Evolutionary conservation across 1,284 basidiomycete species (phyloP), one percentile per base, ranked within the genome.

Genomic region (Lignosus rhinocerotis): DNA sequence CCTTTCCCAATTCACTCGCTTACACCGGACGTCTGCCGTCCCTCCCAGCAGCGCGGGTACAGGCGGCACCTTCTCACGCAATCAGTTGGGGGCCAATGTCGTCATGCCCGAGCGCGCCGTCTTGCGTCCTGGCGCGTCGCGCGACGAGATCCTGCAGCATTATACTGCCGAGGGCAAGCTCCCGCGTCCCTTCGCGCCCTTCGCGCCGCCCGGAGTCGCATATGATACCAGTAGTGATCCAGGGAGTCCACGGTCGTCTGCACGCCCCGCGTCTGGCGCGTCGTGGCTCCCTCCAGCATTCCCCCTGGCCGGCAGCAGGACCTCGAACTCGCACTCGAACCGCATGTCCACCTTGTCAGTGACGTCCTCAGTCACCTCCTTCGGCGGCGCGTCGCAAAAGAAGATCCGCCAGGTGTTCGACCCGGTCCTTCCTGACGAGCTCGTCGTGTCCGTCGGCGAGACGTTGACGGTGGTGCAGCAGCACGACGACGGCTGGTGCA

Each of bases 401-500:
- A 82, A 80, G 70, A 80, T 88, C 57, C 79, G 79, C 32, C 87
- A 89, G 67, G 56, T 80, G 1, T 91, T 88, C 71, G 76, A 75
- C 56, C 85, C 89, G 6, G 79, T 87, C 21, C 80, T 90, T 1
- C 85, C 87, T 0, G 89, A 91, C 70, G 88, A 92, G 68, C 76
- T 90, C 25, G 73, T 83, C 44, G 62, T 88, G 60, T 68, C 73
- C 33, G 66, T 80, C 14, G 85, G 85, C 43, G 87, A 91, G 70
- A 75, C 75, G 39, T 71, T 91, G 44, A 80, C 79, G 2, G 71
- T 88, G 21, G 75, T 89, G 9, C 81, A 84, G 61, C 59, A 59
- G 2, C 87, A 85, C 65, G 86, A 90, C 58, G 88, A 91, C 59
- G 88, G 87, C 2, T 92, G 88, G 89, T 89, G 86, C 68, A 77